Conservation (phyloP, 345 rosid genomes). For the Brassica napus region DNA sequence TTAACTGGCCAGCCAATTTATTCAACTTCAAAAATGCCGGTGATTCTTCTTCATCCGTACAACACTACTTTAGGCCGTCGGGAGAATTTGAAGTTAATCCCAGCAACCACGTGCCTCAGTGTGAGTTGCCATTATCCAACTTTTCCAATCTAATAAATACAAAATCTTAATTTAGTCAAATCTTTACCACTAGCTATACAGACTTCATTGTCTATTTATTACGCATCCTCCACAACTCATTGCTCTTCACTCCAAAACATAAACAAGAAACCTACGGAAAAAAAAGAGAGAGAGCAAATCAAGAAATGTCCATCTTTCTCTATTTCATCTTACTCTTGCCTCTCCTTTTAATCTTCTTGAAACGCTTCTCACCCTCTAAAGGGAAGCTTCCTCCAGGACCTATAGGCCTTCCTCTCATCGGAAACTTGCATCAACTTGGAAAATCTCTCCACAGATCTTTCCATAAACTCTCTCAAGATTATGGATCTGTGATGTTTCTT, state of each 20-base stretch:
- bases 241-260: constrained; percentile 23
- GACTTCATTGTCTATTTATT: neutral
- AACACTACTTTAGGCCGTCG: neutral
- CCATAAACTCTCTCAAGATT: neutral
- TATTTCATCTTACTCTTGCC: constrained; percentile 18
- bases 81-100: neutral
- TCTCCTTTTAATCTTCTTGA: constrained; percentile 16
- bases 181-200: neutral
- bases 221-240: neutral
- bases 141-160: neutral
- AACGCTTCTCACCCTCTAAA: constrained; percentile 9
- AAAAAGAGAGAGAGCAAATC: neutral
- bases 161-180: neutral
- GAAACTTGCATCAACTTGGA: neutral
- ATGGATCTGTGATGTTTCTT: constrained; percentile 42
- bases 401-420: neutral
- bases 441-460: neutral
- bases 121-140: neutral
- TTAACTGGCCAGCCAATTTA: neutral
- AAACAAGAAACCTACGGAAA: neutral
- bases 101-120: neutral
- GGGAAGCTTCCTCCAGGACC: constrained; percentile 1
- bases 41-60: neutral
- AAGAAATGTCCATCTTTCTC: constrained; percentile 20
- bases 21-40: neutral